Percentiles rank a stretch among this genome's conserved stretches.
phyloP scores from a whole-genome alignment of 495 filamentous ascomycete genomes.

The Barbatosphaeria neglecta region DNA sequence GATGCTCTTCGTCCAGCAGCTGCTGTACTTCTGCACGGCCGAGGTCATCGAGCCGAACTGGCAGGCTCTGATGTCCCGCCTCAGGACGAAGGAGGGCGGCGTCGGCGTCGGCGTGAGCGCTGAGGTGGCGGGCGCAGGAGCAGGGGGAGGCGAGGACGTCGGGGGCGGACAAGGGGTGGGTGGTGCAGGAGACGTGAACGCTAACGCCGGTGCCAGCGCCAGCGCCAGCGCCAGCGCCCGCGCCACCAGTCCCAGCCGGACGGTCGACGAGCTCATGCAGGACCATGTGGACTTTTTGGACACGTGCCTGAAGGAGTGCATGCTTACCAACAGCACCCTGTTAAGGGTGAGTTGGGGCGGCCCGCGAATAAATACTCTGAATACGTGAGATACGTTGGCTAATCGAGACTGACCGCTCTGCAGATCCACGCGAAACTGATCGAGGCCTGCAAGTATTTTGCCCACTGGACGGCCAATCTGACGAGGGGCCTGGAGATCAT shows the following conservation, averaged over 20 bases:
- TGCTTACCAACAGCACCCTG: constrained; percentile 92
- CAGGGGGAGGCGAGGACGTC: constrained; percentile 14
- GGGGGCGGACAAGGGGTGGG: too few species aligned
- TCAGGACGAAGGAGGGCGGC: constrained; percentile 51
- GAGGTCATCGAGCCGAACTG: constrained; percentile 98
- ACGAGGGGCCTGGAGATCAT: constrained; percentile 65
- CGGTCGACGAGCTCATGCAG: constrained; percentile 96
- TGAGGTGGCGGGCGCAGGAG: too few species aligned
- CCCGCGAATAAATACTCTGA: background rate
- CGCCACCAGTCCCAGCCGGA: constrained; percentile 44
- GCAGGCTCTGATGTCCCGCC: constrained; percentile 76
- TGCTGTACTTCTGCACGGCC: constrained; percentile 90
- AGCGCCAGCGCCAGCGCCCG: constrained; percentile 18
- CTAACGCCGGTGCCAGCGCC: constrained; percentile 2
- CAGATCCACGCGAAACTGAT: constrained; percentile 94
- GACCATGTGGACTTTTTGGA: constrained; percentile 98
- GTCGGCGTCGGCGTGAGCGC: constrained; percentile 38
- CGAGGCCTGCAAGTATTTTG: constrained; percentile 85
- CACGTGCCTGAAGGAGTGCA: constrained; percentile 96
- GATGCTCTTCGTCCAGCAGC: constrained; percentile 92
- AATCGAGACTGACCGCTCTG: background rate
- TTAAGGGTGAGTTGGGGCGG: constrained; percentile 55
- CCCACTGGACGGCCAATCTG: constrained; percentile 70
- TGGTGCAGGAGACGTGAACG: background rate
- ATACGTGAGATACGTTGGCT: too few species aligned